Percentiles rank a stretch among this genome's conserved stretches.
These are phyloP conservation scores for Colletotrichum liaoningense DNA, from an alignment of 2,329 filamentous ascomycete species.

Conservation along the genomic window DNA sequence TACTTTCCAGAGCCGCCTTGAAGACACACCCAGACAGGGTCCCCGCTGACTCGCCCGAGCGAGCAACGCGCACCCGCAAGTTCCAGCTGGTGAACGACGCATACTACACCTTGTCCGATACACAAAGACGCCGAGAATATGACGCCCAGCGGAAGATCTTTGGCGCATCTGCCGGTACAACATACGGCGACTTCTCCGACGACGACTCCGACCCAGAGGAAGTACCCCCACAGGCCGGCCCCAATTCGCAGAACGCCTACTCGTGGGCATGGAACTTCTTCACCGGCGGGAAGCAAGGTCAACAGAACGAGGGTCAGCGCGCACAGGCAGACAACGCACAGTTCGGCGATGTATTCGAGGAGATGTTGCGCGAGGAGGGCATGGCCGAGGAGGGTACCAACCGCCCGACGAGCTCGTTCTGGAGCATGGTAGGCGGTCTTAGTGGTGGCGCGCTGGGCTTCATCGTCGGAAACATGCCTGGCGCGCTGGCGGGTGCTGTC, in stretches of 20 bases:
- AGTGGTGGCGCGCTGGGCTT: conserved; percentile 94
- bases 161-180: conserved; percentile 53
- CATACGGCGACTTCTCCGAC: conserved; percentile 47
- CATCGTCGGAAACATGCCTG: conserved; percentile 93
- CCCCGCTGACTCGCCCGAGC: conserved; percentile 84
- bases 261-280: conserved; percentile 83
- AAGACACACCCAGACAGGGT: conserved; percentile 96
- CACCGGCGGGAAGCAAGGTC: conserved; percentile 53
- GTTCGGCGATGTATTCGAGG: conserved; percentile 88
- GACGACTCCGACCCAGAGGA: conserved; percentile 45
- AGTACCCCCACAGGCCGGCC: conserved; percentile 40
- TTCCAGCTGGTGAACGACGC: conserved; percentile 95
- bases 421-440: conserved; percentile 85
- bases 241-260: conserved; percentile 62
- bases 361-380: conserved; percentile 89
- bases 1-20: conserved; percentile 77
- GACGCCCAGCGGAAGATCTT: conserved; percentile 77
- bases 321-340: conserved; percentile 78
- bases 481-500: conserved; percentile 88
- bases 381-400: conserved; percentile 78
- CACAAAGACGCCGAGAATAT: conserved; percentile 82
- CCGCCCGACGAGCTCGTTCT: conserved; percentile 78
- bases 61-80: conserved; percentile 81
- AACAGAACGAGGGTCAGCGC: conserved; percentile 49
- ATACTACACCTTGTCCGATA: conserved; percentile 90